Conservation (phyloP, 495 filamentous ascomycete species). For the Extremus antarcticus region DNA sequence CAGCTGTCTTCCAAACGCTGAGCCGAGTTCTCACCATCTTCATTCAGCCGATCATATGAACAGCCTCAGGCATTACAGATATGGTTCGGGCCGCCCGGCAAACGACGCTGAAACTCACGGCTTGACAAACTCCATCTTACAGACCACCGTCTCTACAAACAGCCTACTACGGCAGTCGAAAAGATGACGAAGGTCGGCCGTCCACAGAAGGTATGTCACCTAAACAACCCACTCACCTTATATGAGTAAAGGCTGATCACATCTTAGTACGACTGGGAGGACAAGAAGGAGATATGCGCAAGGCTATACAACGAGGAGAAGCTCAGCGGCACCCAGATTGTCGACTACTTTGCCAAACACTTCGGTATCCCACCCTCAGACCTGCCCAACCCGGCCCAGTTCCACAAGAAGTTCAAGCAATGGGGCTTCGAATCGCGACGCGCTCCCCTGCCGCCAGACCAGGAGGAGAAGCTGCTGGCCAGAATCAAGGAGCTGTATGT, state of each 20-base stretch:
- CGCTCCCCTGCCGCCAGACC: conserved; percentile 58
- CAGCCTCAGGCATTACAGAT: no score
- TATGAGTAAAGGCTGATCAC: no score
- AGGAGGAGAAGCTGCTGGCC: conserved; percentile 48
- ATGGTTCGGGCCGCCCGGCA: no score
- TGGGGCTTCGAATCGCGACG: conserved; percentile 62
- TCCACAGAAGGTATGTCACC: neutral
- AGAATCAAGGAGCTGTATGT: conserved; percentile 70
- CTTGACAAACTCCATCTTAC: no score
- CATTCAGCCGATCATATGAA: no score
- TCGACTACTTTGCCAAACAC: conserved; percentile 12
- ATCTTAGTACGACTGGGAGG: conserved; percentile 19
- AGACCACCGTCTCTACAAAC: no score
- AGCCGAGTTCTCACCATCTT: no score
- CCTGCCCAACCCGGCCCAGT: conserved; percentile 42
- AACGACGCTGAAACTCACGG: no score
- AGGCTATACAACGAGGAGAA: conserved; percentile 12
- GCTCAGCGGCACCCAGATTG: conserved; percentile 8
- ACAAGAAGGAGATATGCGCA: conserved; percentile 18
- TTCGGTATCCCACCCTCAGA: conserved; percentile 10
- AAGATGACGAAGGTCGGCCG: neutral
- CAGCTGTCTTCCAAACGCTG: no score
- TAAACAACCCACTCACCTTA: no score
- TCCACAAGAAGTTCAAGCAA: conserved; percentile 9
- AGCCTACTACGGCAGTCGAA: neutral